Base-by-base conservation (phyloP, 768 basidiomycete species). In the Suillus occidentalis region DNA sequence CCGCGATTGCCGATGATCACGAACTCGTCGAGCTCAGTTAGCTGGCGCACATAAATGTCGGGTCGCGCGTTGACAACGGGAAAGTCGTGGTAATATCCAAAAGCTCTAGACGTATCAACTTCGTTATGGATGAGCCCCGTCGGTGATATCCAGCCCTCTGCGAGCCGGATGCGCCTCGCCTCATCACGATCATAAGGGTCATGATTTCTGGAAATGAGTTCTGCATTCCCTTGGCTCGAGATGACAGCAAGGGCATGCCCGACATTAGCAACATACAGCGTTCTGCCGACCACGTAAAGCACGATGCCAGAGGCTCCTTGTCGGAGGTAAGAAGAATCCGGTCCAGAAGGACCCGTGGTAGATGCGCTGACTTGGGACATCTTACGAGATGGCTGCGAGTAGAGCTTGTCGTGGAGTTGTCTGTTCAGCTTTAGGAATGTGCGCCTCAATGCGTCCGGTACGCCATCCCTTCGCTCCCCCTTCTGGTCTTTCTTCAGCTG, bases 91-190 rank as follows among this genome's bases (percentile, higher is more conserved):
- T 88, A 98, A 78, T 91, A 94, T 0, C 97, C 97, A 76, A 99
- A 98, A 0, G 93, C 90, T 57, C 96, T 85, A n/a, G 96, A 95
- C 4, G 94, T 85, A 68, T 94, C 92, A 68, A 92, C 86, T 70
- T 95, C 92, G 72, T 97, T 94, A 76, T 96, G 97, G 66, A 99
- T 89, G 55, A 90, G 81, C 4, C 97, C 97, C 57, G 89, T 87
- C 13, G 93, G 91, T 2, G 95, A 95, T 61, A 99, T 88, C 90
- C 93, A 99, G 2, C 95, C 97, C 72, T 98, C 97, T 9, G 95
- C 93, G 1, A 86, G 80, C 34, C 97, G 87, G 65, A 99, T 98
- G n/a, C 96, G 84, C 16, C 82, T 83, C 9, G 90, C 93, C 78
- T 99, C 97, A 7, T 80, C 77, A 18, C 89, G 85, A 70, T 98